Evolutionary conservation across 768 basidiomycete genomes (phyloP).

Genomic region (Artomyces pyxidatus): DNA sequence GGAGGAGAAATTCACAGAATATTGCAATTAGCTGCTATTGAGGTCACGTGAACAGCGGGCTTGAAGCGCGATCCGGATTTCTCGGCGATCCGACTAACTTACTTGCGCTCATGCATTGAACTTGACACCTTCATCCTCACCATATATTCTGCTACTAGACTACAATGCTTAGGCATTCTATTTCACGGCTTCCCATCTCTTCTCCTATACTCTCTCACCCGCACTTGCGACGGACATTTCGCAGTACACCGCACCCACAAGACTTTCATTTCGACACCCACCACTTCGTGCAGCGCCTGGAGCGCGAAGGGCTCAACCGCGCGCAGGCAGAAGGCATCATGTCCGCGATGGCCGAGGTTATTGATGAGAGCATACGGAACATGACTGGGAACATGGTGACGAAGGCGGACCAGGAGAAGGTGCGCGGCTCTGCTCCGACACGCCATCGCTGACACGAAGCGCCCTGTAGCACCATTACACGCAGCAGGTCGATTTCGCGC

Average conservation of each 20-base stretch:
- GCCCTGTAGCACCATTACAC: slow-evolving; percentile 73
- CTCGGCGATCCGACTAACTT: too few relatives aligned
- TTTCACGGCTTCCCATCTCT: background rate
- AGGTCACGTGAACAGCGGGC: too few relatives aligned
- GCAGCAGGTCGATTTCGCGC: slow-evolving; percentile 94
- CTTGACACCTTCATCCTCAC: too few relatives aligned
- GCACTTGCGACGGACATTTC: background rate
- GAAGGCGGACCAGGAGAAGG: slow-evolving; percentile 95
- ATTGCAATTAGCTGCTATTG: too few relatives aligned
- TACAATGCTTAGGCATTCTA: background rate
- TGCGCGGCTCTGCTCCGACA: slow-evolving; percentile 18
- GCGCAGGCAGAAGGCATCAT: slow-evolving; percentile 96
- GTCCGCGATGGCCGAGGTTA: slow-evolving; percentile 93
- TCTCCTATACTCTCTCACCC: background rate
- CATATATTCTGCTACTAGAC: too few relatives aligned
- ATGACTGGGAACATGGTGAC: slow-evolving; percentile 97
- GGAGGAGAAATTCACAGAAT: too few relatives aligned
- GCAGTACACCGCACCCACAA: slow-evolving; percentile 8
- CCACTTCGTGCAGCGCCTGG: slow-evolving; percentile 86
- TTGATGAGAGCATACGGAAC: slow-evolving; percentile 92
- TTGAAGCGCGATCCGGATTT: too few relatives aligned
- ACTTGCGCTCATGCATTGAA: too few relatives aligned
- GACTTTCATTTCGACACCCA: slow-evolving; percentile 94
- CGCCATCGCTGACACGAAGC: background rate
- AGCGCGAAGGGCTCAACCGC: slow-evolving; percentile 81